Base-by-base conservation (phyloP, 345 rosid species). In the Citrus cavaleriei region DNA sequence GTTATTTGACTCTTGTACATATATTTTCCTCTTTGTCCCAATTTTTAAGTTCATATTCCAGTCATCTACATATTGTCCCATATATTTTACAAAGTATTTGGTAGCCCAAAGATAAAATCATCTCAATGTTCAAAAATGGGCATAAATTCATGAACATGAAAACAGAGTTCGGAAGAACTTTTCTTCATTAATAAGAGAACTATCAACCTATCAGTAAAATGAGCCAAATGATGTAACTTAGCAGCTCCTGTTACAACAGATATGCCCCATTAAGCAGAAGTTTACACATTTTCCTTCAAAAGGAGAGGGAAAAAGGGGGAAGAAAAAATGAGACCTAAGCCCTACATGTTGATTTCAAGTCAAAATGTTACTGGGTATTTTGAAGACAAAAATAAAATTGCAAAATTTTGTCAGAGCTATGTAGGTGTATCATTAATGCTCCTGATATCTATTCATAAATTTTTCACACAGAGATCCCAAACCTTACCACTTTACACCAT, bases 351-450 rank as follows among this genome's bases (percentile, higher is more conserved):
- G 24, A n/a, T 57, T n/a, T 55, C 18, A 19, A 19, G 9, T 54
- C n/a, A 35, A 21, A 21, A 35, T 34, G 40, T 34, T 59, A n/a
- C 32, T n/a, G 35, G 5, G 5, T 42, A 72, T 34, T 55, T 57
- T 72, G 27, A 34, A 32, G 32, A 30, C 25, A 72, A 35, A 14
- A 42, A 32, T 3, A 62, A 28, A 63, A 49, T 21, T 60, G 55
- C 58, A 32, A 32, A 65, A 42, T 10, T 1, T n/a, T 51, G 19
- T 57, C 66, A 55, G 57, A 51, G 35, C 58, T 10, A 38, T 18
- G 73, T 76, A 27, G 61, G 64, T 67, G 24, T 27, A 64, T 35
- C 79, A 68, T 77, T 67, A 77, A 77, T 77, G 72, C 65, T 76
- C 28, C 60, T 14, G 64, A n/a, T 24, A n/a, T 66, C 54, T 22